Conservation (phyloP, 176 grass and related monocot species). For the Oryza brachyantha region DNA sequence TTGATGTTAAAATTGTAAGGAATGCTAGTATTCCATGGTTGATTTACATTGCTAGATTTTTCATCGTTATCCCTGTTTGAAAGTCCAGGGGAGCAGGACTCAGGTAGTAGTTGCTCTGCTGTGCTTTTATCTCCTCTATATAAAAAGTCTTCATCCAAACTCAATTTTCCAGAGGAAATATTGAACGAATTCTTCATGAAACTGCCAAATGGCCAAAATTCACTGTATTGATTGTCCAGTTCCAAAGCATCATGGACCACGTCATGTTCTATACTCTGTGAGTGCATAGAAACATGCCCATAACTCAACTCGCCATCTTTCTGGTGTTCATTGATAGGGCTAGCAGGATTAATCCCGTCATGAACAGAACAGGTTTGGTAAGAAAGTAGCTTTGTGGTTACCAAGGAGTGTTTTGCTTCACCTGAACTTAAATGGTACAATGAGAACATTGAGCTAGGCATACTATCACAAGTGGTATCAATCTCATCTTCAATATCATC, state of each 20-base stretch:
- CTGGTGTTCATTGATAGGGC: conserved; percentile 24
- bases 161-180: conserved; percentile 13
- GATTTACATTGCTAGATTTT: conserved; percentile 31
- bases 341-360: conserved; percentile 32
- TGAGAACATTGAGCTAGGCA: conserved; percentile 37
- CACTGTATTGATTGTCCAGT: conserved; percentile 39
- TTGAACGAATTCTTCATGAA: conserved; percentile 46
- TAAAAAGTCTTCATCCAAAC: conserved; percentile 16
- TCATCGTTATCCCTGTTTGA: conserved; percentile 28
- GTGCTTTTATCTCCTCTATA: conserved; percentile 22
- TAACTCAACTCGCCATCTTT: conserved; percentile 30
- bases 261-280: conserved; percentile 28
- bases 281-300: conserved; percentile 24
- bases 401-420: conserved; percentile 31
- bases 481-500: conserved; percentile 54
- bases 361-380: conserved; percentile 32
- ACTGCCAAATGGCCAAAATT: conserved; percentile 54
- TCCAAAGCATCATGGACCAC: conserved; percentile 30
- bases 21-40: conserved; percentile 36
- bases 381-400: conserved; percentile 42
- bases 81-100: conserved; percentile 28
- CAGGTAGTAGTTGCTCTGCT: conserved; percentile 40
- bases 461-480: conserved; percentile 25
- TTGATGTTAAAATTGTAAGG: conserved; percentile 72
- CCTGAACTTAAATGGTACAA: conserved; percentile 22